Percentiles rank a stretch among this genome's conserved stretches.
Evolutionary conservation across 208 protist species (phyloP).

Genomic region (Trypanosoma theileri): DNA sequence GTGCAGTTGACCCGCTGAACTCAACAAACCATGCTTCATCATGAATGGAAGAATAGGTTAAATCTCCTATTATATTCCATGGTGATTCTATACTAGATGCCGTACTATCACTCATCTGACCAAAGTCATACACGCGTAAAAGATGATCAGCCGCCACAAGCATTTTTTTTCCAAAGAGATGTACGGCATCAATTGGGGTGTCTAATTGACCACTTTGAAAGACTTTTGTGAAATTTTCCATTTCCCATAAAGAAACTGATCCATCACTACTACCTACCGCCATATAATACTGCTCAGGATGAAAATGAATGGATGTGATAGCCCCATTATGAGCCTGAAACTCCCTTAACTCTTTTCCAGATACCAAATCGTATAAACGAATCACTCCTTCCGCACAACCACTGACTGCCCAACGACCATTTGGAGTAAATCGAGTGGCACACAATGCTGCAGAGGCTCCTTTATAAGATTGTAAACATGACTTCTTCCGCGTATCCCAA

Average conservation of each 20-base stretch:
- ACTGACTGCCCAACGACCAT: constrained; percentile 65
- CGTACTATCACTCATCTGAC: constrained; percentile 39
- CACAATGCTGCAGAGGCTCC: constrained; percentile 53
- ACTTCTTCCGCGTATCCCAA: constrained; percentile 84
- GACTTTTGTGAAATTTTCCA: constrained; percentile 54
- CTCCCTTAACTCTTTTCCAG: constrained; percentile 43
- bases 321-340: constrained; percentile 61
- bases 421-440: constrained; percentile 71
- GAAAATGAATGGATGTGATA: constrained; percentile 81
- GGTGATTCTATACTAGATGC: constrained; percentile 43
- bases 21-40: constrained; percentile 79
- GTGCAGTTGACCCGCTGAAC: constrained; percentile 41
- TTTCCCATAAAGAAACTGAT: constrained; percentile 73
- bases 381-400: constrained; percentile 72
- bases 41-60: constrained; percentile 51
- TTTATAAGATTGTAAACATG: constrained; percentile 73
- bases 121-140: constrained; percentile 57
- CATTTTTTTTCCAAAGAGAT: constrained; percentile 63
- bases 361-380: constrained; percentile 69
- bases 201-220: constrained; percentile 53
- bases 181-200: constrained; percentile 64
- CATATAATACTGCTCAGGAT: constrained; percentile 71
- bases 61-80: constrained; percentile 70
- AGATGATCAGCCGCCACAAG: constrained; percentile 57
- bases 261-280: constrained; percentile 71